phyloP scores from a whole-genome alignment of 2,329 filamentous ascomycete genomes.

The Kalaharituber pfeilii region DNA sequence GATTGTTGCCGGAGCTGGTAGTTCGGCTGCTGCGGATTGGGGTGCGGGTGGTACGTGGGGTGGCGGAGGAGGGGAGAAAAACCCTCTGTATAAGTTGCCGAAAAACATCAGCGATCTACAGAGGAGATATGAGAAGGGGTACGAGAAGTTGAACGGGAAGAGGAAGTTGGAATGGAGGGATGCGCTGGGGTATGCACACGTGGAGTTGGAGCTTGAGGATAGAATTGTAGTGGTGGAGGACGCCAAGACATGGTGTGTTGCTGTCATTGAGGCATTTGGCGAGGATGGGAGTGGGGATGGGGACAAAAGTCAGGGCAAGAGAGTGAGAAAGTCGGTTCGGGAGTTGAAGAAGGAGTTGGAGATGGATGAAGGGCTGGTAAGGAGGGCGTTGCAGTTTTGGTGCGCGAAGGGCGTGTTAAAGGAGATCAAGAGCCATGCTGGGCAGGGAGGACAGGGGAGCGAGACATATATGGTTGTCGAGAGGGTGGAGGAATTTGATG shows the following conservation, averaged over 20 bases:
- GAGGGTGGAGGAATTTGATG: not conserved
- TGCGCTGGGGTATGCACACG: constrained; percentile 58
- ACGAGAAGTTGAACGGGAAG: constrained; percentile 62
- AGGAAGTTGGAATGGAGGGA: constrained; percentile 82
- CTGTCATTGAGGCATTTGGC: constrained; percentile 24
- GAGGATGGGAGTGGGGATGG: constrained; percentile 32
- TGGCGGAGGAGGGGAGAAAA: constrained; percentile 20
- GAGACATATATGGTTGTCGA: not conserved
- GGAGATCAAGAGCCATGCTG: constrained; percentile 3
- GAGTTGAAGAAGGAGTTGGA: constrained; percentile 32
- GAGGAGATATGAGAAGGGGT: constrained; percentile 53
- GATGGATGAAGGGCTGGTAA: constrained; percentile 20
- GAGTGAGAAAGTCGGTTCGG: constrained; percentile 23
- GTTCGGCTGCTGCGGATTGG: not conserved
- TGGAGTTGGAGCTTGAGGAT: constrained; percentile 71
- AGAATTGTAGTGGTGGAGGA: constrained; percentile 36
- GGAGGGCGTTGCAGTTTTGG: constrained; percentile 23
- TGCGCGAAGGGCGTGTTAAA: constrained; percentile 16
- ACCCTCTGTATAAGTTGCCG: constrained; percentile 32
- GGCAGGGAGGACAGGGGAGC: not conserved
- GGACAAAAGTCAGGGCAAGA: constrained; percentile 21
- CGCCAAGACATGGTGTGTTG: constrained; percentile 33
- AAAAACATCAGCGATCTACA: constrained; percentile 39
- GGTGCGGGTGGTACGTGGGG: not conserved
- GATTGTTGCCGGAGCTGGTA: constrained; percentile 35